Evolutionary conservation across 306 rosid species (phyloP), one percentile per base, ranked within the genome.

Genomic region (Clitoria ternatea): DNA sequence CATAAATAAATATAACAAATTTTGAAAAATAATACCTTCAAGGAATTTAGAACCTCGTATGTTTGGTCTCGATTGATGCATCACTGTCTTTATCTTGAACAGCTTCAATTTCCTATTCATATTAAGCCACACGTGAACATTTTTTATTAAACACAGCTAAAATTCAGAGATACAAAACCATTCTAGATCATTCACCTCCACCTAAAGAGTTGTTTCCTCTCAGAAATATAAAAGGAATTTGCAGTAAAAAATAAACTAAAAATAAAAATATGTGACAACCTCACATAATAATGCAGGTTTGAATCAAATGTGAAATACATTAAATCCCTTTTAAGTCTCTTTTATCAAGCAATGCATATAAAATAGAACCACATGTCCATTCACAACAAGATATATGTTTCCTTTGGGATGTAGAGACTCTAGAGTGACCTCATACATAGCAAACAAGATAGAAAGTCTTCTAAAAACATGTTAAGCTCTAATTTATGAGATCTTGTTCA

Each of bases 11-110:
- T 6, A 71, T 13, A 50, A 72, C 14, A 50, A 20, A 7, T 69
- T 52, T 40, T 22, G 32, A 57, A 17, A 64, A 49, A 53, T 29
- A 65, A 48, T 89, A 94, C 97, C 99, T 94, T 80, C 66, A 94
- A 74, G 24, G 87, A 80, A 77, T 70, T 75, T 36, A 94, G 87
- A 79, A 85, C 69, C 67, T 59, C 78, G 68, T 86, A 91, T 30
- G 69, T 24, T 66, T 77, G 77, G 12, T 80, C 83, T 7, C 75
- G 83, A 74, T 73, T 73, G 67, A 72, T 57, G 74, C 81, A 32
- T 85, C 85, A 67, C 54, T 79, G 53, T 84, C 92, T 76, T 77
- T 83, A 79, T 81, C 81, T 74, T 62, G 81, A 66, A 80, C 62
- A 45, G 82, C 86, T 76, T 66, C 86, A 69, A 61, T 55, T 33